phyloP scores from a whole-genome alignment of 305 asterid genomes.

The Fraxinus ornus region DNA sequence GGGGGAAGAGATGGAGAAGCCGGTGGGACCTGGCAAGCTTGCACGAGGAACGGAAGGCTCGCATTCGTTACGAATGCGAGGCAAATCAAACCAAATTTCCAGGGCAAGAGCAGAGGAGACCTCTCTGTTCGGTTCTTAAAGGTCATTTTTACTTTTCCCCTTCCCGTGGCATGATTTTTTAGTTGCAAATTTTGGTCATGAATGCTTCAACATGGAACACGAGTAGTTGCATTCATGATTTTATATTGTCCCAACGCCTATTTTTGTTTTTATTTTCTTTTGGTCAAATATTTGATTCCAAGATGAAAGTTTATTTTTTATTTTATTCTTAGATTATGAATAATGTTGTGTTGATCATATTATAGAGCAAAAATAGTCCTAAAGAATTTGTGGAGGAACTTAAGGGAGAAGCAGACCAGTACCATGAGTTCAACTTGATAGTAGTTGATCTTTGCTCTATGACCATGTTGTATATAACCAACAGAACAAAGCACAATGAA shows the following conservation, averaged over 20 bases:
- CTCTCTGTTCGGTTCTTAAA: constrained; percentile 62
- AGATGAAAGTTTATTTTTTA: neutral
- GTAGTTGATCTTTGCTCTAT: constrained; percentile 67
- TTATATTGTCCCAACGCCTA: neutral
- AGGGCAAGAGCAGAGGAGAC: constrained; percentile 48
- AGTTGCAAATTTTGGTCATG: neutral
- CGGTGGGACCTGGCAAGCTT: constrained; percentile 83
- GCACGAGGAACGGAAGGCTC: constrained; percentile 49
- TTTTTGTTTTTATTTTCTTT: neutral
- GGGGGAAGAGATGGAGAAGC: constrained; percentile 72
- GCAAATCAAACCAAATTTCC: constrained; percentile 35
- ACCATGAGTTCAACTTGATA: constrained; percentile 75
- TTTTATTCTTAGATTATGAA: neutral
- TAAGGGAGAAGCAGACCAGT: constrained; percentile 43
- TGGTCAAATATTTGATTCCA: neutral
- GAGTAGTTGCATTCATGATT: neutral
- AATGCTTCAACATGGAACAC: neutral
- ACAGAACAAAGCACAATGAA: constrained; percentile 46
- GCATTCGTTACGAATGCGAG: constrained; percentile 83
- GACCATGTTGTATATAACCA: constrained; percentile 76
- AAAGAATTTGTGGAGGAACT: constrained; percentile 65
- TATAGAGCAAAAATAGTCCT: constrained; percentile 62
- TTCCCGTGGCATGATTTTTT: neutral
- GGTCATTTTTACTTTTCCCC: constrained; percentile 30
- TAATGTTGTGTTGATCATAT: neutral